phyloP scores from a whole-genome alignment of 345 rosid genomes.

The Populus pruinosa region DNA sequence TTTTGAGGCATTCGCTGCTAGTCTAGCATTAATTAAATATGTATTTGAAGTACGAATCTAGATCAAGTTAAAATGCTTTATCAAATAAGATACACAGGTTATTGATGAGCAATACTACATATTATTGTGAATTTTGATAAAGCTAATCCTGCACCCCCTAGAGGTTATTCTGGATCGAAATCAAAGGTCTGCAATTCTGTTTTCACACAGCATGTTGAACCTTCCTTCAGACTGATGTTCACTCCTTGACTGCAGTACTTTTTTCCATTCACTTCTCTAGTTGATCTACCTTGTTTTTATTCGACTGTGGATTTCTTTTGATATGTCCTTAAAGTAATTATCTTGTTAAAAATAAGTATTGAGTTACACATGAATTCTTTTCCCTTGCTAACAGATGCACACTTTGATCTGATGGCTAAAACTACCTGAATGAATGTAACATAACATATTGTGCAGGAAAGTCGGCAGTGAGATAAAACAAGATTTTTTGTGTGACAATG shows the following conservation, averaged over 20 bases:
- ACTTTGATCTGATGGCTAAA: not conserved
- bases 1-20: not conserved
- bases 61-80: not conserved
- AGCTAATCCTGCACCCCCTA: not conserved
- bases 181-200: not conserved
- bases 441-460: slow-evolving; percentile 42
- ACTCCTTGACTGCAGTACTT: not conserved
- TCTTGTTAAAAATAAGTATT: not conserved
- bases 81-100: not conserved
- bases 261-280: not conserved
- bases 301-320: not conserved
- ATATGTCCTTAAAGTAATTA: not conserved
- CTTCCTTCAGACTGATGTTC: not conserved
- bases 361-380: not conserved
- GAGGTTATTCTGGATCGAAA: not conserved
- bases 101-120: not conserved
- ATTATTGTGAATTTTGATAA: not conserved
- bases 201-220: not conserved
- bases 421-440: slow-evolving; percentile 1
- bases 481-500: slow-evolving; percentile 31
- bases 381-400: not conserved
- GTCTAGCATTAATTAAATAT: not conserved
- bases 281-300: not conserved
- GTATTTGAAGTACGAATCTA: not conserved
- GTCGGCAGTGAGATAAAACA: slow-evolving; percentile 36